Base-by-base conservation (phyloP, 805 yeast genomes). In the Schwanniomyces polymorphus region DNA sequence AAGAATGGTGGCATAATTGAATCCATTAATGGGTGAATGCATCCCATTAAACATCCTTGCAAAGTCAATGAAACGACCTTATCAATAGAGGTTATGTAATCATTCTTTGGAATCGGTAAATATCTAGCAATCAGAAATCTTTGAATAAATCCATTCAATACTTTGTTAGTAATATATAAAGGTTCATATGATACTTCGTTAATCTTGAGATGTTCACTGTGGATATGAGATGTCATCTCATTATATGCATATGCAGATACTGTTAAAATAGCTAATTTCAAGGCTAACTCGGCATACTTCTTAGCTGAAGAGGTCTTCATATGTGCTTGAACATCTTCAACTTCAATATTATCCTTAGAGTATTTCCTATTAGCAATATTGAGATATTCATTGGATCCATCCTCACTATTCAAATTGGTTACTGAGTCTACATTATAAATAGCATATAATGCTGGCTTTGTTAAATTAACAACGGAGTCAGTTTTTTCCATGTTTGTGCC, bases 21-120 rank as follows among this genome's bases (percentile, higher is more conserved):
- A 51, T 72, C 77, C 62, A 73, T 57, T 7, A 67, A 39, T 4
- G 88, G 87, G 35, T 79, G 74, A 11, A 78, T 57, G 7, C 73
- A 60, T n/a, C 88, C 85, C 65, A 84, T 74, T n/a, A 79, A 48
- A 12, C 82, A 56, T 2, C 90, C 90, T 52, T 81, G 81, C 8
- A 81, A 41, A 4, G 80, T 44, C 43, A 68, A 57, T n/a, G 65
- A 63, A 27, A 66, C 45, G 3, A 56, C 42, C 7, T 27, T 44
- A 33, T 45, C 47, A 28, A 41, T 31, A 21, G 25, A 18, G 16
- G n/a, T 33, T 23, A 38, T 28, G 5, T 38, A 31, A 14, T 41
- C 12, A 10, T 18, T 28, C 29, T 47, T 47, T 27, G 43, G 29
- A 14, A 52, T 35, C 1, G 46, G 27, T 16, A 44, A 29, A 33